These are phyloP conservation scores for Saccharomyces uvarum DNA, from an alignment of 1,139 yeast species.

Conservation along the genomic window DNA sequence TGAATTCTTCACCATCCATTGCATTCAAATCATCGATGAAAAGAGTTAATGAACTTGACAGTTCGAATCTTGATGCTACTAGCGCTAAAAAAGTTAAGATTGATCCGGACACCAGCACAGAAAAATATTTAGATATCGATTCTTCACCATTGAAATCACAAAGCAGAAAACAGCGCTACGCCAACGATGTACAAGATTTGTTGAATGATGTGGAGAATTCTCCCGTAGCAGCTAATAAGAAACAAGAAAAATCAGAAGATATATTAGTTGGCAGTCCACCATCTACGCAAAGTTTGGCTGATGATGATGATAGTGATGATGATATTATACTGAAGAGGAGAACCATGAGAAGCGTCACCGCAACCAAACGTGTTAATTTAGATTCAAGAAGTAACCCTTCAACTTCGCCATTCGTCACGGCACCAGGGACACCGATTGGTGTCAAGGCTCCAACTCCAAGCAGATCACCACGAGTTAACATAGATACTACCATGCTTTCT, in stretches of 20 bases:
- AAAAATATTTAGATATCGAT: conserved; percentile 9
- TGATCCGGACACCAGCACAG: conserved; percentile 11
- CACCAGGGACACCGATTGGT: conserved; percentile 27
- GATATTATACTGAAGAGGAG: conserved; percentile 44
- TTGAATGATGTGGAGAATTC: conserved; percentile 15
- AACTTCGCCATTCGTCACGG: conserved; percentile 33
- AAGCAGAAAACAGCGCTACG: conserved; percentile 1
- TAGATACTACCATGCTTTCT: conserved; percentile 40
- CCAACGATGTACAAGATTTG: conserved; percentile 8
- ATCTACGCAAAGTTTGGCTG: conserved; percentile 2
- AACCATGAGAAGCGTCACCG: conserved; percentile 31
- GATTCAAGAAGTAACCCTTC: conserved; percentile 26
- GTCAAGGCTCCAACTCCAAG: conserved; percentile 17
- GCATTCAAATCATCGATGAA: conserved; percentile 1
- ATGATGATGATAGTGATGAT: conserved; percentile 39
- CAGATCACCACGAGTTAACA: conserved; percentile 20
- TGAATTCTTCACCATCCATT: not conserved
- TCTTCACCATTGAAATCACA: conserved; percentile 20
- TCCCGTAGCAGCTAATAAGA: not conserved
- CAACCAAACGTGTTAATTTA: conserved; percentile 32
- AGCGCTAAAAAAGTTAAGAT: conserved; percentile 13
- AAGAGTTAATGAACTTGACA: conserved; percentile 3
- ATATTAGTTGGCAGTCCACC: not conserved
- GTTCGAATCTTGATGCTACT: not conserved
- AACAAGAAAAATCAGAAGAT: not conserved